These are phyloP conservation scores for Rhizoctonia solani DNA, from an alignment of 1,284 basidiomycete species.

Conservation along the genomic window DNA sequence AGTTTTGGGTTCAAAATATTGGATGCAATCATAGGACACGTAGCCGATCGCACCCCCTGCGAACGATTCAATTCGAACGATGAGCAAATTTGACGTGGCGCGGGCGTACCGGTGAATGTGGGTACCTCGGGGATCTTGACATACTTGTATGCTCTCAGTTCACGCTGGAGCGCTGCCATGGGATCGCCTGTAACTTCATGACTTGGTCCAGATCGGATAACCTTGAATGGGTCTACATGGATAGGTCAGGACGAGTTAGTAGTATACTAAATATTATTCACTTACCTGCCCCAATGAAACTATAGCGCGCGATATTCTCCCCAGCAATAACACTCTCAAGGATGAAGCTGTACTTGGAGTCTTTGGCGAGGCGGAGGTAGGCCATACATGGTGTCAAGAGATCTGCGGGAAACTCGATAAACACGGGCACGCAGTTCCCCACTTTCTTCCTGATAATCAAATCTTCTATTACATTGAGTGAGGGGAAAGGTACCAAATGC, in stretches of 20 bases:
- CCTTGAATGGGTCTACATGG: constrained; percentile 82
- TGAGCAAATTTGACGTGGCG: background rate
- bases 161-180: constrained; percentile 79
- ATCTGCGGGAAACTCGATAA: constrained; percentile 91
- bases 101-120: constrained; percentile 74
- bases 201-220: constrained; percentile 85
- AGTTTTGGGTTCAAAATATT: constrained; percentile 96
- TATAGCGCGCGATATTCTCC: constrained; percentile 90
- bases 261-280: constrained; percentile 35
- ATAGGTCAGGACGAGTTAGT: constrained; percentile 31
- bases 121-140: constrained; percentile 88
- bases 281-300: constrained; percentile 93
- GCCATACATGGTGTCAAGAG: constrained; percentile 97
- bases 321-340: constrained; percentile 91
- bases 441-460: constrained; percentile 74
- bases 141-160: constrained; percentile 86
- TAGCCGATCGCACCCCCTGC: constrained; percentile 95
- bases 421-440: constrained; percentile 93
- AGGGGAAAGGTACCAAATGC: constrained; percentile 53
- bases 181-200: constrained; percentile 89
- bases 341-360: constrained; percentile 90
- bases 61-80: background rate
- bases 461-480: constrained; percentile 69
- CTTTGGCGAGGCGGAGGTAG: constrained; percentile 90
- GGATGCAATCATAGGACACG: constrained; percentile 94